Evolutionary conservation across 352 stramenopile species (phyloP).

Genomic region (Blastocystis sp.): DNA sequence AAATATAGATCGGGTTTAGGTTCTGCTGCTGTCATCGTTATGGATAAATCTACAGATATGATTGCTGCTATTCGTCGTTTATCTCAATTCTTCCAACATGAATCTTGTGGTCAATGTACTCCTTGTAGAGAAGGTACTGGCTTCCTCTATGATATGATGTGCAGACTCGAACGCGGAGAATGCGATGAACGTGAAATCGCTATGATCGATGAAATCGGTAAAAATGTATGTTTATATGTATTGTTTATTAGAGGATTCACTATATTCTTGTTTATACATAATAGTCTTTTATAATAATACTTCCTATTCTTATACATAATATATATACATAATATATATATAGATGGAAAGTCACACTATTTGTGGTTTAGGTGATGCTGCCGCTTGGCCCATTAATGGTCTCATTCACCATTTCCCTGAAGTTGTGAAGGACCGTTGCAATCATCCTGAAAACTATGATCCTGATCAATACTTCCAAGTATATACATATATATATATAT

Average conservation of each 20-base stretch:
- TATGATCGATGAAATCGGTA: constrained; percentile 92
- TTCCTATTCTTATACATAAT: no score
- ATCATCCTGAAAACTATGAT: constrained; percentile 42
- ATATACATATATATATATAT: no score
- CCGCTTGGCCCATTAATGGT: constrained; percentile 94
- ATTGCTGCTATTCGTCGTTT: constrained; percentile 87
- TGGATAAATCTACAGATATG: constrained; percentile 97
- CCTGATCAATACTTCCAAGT: constrained; percentile 39
- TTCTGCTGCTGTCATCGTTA: constrained; percentile 93
- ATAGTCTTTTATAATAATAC: no score
- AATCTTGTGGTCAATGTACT: constrained; percentile 96
- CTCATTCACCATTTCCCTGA: constrained; percentile 93
- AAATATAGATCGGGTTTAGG: constrained; percentile 77
- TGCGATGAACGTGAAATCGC: constrained; percentile 89
- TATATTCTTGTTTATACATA: no score
- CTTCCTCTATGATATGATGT: constrained; percentile 88
- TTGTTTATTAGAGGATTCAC: no score
- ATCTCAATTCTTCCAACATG: constrained; percentile 97
- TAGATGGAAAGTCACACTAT: constrained; percentile 99
- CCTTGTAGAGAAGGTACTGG: constrained; percentile 87
- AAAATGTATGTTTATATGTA: no score
- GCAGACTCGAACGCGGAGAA: constrained; percentile 87
- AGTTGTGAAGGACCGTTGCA: constrained; percentile 88
- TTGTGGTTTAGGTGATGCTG: constrained; percentile 89
- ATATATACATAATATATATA: no score